Base-by-base conservation (phyloP, 2,329 filamentous ascomycete genomes). In the Samsoniella hepiali region DNA sequence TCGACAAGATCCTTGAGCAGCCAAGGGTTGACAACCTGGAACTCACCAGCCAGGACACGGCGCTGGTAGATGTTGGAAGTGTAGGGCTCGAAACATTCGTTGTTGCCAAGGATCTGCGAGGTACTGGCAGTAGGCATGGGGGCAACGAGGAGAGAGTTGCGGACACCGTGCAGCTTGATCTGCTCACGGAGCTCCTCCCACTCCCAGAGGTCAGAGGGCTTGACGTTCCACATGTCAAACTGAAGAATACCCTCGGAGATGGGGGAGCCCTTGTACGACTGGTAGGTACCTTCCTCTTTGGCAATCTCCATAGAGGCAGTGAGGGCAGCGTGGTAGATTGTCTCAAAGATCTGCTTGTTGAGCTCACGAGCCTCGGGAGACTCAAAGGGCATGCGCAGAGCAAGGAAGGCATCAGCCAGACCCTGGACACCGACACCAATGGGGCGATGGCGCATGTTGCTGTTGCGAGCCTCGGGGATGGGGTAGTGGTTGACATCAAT, bases 51-150 rank as follows among this genome's bases (percentile, higher is more conserved):
- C 71, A 99, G 84, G 63, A 99, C 95, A 84, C 95, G 94, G 68
- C 95, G 94, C 71, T 94, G 96, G 84, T 99, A 99, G 77, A 99
- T 99, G 84, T 99, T 99, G 71, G 94, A 98, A 5, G 95, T 99
- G 82, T 99, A 99, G 47, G 95, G 95, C 84, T 99, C 95, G 76
- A 99, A 99, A 84, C 95, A 99, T 81, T 99, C 95, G 77, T 99
- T 99, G 85, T 97, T 96, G 72, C 95, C 95, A 70, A 99, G 84
- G 75, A 99, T 99, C 82, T 99, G 95, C 65, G 92, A 97, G 44
- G 95, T 99, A 67, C 90, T 95, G 63, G 95, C 95, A 72, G 95
- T 99, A 32, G 95, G 95, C 95, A 99, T 99, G 66, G 95, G 95
- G 3, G 95, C 95, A 70, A 98, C 86, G 65, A 99, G 86, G 72